Conservation (phyloP, 805 yeast genomes). For the Wickerhamiella galacta region DNA sequence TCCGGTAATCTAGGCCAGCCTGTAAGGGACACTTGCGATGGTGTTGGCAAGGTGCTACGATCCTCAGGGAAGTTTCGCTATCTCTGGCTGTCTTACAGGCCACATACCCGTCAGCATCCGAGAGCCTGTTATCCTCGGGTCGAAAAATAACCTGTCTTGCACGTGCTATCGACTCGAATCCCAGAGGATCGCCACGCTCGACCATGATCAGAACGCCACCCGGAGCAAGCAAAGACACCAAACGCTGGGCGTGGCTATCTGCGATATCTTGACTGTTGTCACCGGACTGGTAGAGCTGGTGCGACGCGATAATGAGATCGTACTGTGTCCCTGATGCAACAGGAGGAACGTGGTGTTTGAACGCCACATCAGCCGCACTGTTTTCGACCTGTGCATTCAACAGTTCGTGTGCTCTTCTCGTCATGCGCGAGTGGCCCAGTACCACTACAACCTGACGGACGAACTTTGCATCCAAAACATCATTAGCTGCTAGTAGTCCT, state of each 20-base stretch:
- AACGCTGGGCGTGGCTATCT: slow-evolving; percentile 45
- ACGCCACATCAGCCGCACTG: slow-evolving; percentile 30
- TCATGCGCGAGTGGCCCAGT: slow-evolving; percentile 58
- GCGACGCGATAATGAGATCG: slow-evolving; percentile 71
- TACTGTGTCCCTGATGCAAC: slow-evolving; percentile 31
- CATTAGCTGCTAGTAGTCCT: slow-evolving; percentile 78
- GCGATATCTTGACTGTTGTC: slow-evolving; percentile 54
- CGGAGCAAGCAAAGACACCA: slow-evolving; percentile 50
- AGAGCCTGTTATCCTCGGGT: slow-evolving; percentile 40
- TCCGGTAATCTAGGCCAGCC: slow-evolving; percentile 39
- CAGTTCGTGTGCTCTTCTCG: slow-evolving; percentile 58
- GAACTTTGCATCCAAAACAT: slow-evolving; percentile 58
- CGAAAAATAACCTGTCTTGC: slow-evolving; percentile 84
- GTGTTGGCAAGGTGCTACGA: slow-evolving; percentile 85
- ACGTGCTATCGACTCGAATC: slow-evolving; percentile 75
- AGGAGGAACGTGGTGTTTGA: slow-evolving; percentile 37
- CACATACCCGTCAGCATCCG: not conserved
- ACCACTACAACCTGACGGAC: slow-evolving; percentile 52
- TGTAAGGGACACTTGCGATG: slow-evolving; percentile 79
- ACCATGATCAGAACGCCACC: slow-evolving; percentile 63
- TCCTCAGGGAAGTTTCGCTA: slow-evolving; percentile 17
- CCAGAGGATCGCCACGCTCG: slow-evolving; percentile 81
- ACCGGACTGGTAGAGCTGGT: slow-evolving; percentile 49
- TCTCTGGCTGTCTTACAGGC: not conserved
- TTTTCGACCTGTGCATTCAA: slow-evolving; percentile 31